These are phyloP conservation scores for Magnusiomyces tetraspermus DNA, from an alignment of 1,139 yeast genomes.

Conservation along the genomic window DNA sequence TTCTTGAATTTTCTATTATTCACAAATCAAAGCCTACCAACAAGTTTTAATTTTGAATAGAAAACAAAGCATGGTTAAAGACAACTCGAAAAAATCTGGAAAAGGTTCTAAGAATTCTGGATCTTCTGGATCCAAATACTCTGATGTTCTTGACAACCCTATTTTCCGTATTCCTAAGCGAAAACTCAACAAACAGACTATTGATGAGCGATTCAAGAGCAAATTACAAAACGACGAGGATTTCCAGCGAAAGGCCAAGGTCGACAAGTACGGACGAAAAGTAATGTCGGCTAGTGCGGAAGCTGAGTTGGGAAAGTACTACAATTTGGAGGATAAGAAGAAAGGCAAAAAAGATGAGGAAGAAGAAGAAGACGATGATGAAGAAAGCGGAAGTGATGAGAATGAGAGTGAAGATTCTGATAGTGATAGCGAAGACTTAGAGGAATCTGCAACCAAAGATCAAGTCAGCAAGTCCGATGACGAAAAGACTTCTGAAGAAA, in stretches of 20 bases:
- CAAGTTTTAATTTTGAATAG: background rate
- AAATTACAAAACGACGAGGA: constrained; percentile 46
- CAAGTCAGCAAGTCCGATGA: constrained; percentile 7
- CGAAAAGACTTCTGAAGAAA: constrained; percentile 23
- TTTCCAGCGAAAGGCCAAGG: constrained; percentile 50
- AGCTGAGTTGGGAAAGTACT: constrained; percentile 55
- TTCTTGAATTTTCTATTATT: no score
- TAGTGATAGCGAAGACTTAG: constrained; percentile 21
- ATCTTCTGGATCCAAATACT: constrained; percentile 64
- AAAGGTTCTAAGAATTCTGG: background rate
- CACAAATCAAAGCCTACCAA: background rate
- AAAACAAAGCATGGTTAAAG: background rate
- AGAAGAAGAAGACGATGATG: background rate
- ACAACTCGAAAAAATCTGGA: background rate
- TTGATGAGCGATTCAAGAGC: constrained; percentile 79
- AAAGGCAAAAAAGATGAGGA: background rate
- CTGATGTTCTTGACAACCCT: constrained; percentile 77
- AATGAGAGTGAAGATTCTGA: constrained; percentile 12
- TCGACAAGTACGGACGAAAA: constrained; percentile 83
- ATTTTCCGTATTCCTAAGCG: constrained; percentile 68
- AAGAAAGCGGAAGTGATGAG: constrained; percentile 2
- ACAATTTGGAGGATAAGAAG: constrained; percentile 37
- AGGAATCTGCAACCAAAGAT: constrained; percentile 20
- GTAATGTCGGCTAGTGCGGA: constrained; percentile 38
- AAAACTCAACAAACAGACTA: constrained; percentile 61